These are phyloP conservation scores for Sorghum bicolor DNA, from an alignment of 176 grass and related monocot genomes.

Conservation along the genomic window Sorghum_bicolor_NCBIv3 NC_012871.2:16270001-16270500, in stretches of 20 bases:
- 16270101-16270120: not conserved
- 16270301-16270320: not conserved
- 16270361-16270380: constrained; percentile 69
- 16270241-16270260: constrained; percentile 35
- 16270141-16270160: not conserved
- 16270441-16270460: constrained; percentile 68
- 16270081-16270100: constrained; percentile 75
- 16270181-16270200: constrained; percentile 75
- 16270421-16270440: constrained; percentile 69
- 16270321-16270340: constrained; percentile 45
- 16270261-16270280: not conserved
- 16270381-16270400: constrained; percentile 67
- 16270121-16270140: not conserved
- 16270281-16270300: not conserved
- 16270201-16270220: constrained; percentile 77
- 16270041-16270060: constrained; percentile 73
- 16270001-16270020: constrained; percentile 72
- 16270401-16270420: constrained; percentile 69
- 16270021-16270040: constrained; percentile 57
- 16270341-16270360: constrained; percentile 67
- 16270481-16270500: not conserved
- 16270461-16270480: constrained; percentile 64
- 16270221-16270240: constrained; percentile 84
- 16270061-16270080: constrained; percentile 90
- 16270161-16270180: constrained; percentile 26